Evolutionary conservation across 169 alveolate genomes (phyloP).

Genomic region (Cryptosporidium viatorum): DNA sequence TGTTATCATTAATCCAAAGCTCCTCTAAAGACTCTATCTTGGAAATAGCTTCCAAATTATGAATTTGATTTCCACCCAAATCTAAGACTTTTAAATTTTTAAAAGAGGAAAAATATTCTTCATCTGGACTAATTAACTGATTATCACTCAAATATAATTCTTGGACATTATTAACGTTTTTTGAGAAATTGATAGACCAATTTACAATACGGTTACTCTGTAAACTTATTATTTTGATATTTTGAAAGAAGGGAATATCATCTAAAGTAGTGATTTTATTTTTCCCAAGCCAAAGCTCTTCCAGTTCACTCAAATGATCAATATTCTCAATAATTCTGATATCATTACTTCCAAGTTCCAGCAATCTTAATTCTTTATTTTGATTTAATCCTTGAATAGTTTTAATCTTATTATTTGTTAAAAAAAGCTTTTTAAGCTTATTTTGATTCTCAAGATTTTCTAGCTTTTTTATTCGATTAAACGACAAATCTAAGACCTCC

Average conservation of each 20-base stretch:
- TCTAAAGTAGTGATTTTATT: constrained; percentile 85
- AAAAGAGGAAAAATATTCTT: constrained; percentile 66
- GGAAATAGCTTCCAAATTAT: constrained; percentile 76
- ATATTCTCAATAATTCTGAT: constrained; percentile 85
- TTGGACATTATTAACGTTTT: constrained; percentile 75
- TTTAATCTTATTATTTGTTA: constrained; percentile 83
- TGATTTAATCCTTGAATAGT: constrained; percentile 81
- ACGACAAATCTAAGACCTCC: constrained; percentile 78
- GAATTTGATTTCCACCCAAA: constrained; percentile 83
- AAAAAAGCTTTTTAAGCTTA: constrained; percentile 81
- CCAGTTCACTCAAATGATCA: constrained; percentile 79
- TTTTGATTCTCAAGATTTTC: constrained; percentile 75
- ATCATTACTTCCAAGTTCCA: constrained; percentile 89
- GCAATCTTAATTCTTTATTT: constrained; percentile 80
- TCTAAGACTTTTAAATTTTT: constrained; percentile 80
- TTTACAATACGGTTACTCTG: constrained; percentile 84
- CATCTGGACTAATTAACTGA: constrained; percentile 78
- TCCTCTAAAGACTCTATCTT: constrained; percentile 82
- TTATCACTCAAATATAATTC: constrained; percentile 86
- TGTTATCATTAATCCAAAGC: constrained; percentile 85
- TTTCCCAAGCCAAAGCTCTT: constrained; percentile 89
- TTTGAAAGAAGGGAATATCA: constrained; percentile 78
- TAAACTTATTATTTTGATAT: constrained; percentile 82
- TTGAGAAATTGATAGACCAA: constrained; percentile 79
- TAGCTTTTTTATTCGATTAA: constrained; percentile 77